Base-by-base conservation (phyloP, 1,139 yeast genomes). In the Candida frijolesensis region DNA sequence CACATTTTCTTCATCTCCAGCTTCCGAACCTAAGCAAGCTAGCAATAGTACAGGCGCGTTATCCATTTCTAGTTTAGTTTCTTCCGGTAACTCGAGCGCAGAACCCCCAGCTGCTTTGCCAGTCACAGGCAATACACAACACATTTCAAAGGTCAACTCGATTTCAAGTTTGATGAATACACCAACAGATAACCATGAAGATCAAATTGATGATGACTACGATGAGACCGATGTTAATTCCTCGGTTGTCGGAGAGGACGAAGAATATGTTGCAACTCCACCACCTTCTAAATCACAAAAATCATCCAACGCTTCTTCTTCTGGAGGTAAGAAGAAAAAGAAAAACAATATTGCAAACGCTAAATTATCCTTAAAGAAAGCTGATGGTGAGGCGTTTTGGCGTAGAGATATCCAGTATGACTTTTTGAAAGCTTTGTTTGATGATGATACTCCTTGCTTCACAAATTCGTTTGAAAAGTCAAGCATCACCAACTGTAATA, bases 301-400 rank as follows among this genome's bases (percentile, higher is more conserved):
- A 11, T n/a, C 41, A 0, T 25, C 40, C 9, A 27, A 15, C 9
- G 9, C 34, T 12, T 27, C 43, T n/a, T 33, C 43, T 2, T 14
- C 34, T 4, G 43, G 47, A 22, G 46, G 42, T 27, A 44, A 48
- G 35, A 50, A 46, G 46, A 51, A 48, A 47, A 52, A 49, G 44
- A 55, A 54, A 40, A 50, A 51, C 18, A 54, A 52, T 34, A 53
- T 62, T 12, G 57, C 66, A 4, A 50, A 57, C 57, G 32, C 64
- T 61, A 18, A 67, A 60, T 47, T 67, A 64, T 35, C 60, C 62
- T 34, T 94, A 59, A 94, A 92, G 66, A 92, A 92, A 63, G 78
- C 84, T 15, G 98, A 94, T 62, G 97, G 98, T 4, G 96, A 89
- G 60, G 96, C 96, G 15, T 83, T 92, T 54, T 88, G 96, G 87